A percentile compares a stretch with the other conserved stretches of the same genome.
These are phyloP conservation scores for Penicillium sp. DNA, from an alignment of 2,329 filamentous ascomycete genomes.

Conservation along the genomic window DNA sequence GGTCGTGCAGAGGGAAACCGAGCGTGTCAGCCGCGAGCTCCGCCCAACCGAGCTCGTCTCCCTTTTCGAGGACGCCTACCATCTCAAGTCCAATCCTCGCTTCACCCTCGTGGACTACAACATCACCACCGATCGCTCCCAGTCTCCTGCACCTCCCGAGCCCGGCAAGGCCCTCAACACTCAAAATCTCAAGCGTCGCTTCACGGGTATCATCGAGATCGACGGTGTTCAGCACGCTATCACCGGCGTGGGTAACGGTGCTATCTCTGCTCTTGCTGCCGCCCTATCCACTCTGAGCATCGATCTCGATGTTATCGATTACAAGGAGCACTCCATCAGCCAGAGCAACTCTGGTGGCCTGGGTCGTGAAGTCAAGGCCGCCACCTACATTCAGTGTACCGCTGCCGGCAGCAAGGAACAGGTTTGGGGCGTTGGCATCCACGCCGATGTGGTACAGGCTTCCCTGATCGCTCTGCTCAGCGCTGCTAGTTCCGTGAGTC, in stretches of 20 bases:
- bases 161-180: slow-evolving; percentile 69
- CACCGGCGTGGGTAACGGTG: slow-evolving; percentile 77
- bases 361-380: slow-evolving; percentile 81
- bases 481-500: slow-evolving; percentile 77
- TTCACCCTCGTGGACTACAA: slow-evolving; percentile 88
- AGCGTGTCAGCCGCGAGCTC: slow-evolving; percentile 76
- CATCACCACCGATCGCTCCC: slow-evolving; percentile 76
- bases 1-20: slow-evolving; percentile 76
- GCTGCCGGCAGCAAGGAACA: slow-evolving; percentile 56
- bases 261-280: slow-evolving; percentile 80
- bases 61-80: slow-evolving; percentile 86
- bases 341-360: slow-evolving; percentile 44
- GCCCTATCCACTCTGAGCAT: slow-evolving; percentile 74
- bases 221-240: slow-evolving; percentile 75
- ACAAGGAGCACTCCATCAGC: slow-evolving; percentile 86
- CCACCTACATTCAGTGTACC: slow-evolving; percentile 87
- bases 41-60: slow-evolving; percentile 74
- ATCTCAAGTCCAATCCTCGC: slow-evolving; percentile 72
- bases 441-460: slow-evolving; percentile 87
- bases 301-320: slow-evolving; percentile 84
- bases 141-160: slow-evolving; percentile 62
- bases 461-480: slow-evolving; percentile 79
- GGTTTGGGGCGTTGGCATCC: slow-evolving; percentile 51
- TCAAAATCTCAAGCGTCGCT: slow-evolving; percentile 70
- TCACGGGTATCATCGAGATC: slow-evolving; percentile 76